Evolutionary conservation across 1,139 yeast genomes (phyloP).

Genomic region (Spencermartinsiella ligniputridi): DNA sequence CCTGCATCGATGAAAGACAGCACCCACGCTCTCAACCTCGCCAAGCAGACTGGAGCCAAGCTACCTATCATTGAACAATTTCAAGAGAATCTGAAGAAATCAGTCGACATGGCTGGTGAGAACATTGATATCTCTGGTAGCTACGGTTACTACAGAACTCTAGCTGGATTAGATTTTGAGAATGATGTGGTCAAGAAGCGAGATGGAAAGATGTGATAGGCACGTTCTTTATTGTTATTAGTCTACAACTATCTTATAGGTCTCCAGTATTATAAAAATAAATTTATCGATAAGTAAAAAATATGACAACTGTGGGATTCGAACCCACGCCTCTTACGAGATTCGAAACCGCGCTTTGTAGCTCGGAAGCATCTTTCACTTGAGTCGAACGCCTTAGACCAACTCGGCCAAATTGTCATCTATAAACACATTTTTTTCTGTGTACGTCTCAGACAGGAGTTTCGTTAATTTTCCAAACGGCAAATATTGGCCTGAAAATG

Average conservation of each 20-base stretch:
- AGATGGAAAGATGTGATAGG: constrained; percentile 4
- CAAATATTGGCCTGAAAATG: too few relatives aligned
- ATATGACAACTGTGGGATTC: constrained; percentile 30
- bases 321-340: constrained; percentile 32
- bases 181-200: constrained; percentile 23
- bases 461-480: too few relatives aligned
- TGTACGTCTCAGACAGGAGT: too few relatives aligned
- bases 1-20: constrained; percentile 29
- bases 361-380: constrained; percentile 22
- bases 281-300: constrained; percentile 12
- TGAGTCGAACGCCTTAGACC: constrained; percentile 32
- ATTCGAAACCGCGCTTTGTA: constrained; percentile 26
- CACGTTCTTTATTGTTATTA: neutral
- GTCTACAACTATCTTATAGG: neutral
- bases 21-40: constrained; percentile 23
- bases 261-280: neutral
- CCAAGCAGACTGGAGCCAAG: constrained; percentile 18
- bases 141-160: constrained; percentile 28
- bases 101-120: constrained; percentile 20
- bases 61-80: constrained; percentile 23
- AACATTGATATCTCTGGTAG: constrained; percentile 28
- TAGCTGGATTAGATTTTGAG: constrained; percentile 29
- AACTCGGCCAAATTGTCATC: constrained; percentile 29
- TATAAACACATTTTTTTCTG: too few relatives aligned
- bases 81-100: constrained; percentile 18